These are phyloP conservation scores for Clonostachys rhizophaga DNA, from an alignment of 2,329 filamentous ascomycete genomes.

Conservation along the genomic window DNA sequence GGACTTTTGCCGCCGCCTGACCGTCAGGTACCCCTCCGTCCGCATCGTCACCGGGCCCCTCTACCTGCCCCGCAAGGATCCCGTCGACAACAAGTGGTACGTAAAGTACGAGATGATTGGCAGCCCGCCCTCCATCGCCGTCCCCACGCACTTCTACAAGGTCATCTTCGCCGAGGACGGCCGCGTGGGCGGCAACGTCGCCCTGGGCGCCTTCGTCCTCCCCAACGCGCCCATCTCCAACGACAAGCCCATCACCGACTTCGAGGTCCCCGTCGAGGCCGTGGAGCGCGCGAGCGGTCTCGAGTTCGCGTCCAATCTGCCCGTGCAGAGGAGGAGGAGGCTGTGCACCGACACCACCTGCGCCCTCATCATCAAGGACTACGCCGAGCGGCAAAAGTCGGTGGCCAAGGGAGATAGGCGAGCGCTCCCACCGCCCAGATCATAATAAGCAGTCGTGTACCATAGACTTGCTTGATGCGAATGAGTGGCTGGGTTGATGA, in stretches of 20 bases:
- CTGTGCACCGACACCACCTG: slow-evolving; percentile 87
- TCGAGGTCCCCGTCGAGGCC: slow-evolving; percentile 90
- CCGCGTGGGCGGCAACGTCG: slow-evolving; percentile 64
- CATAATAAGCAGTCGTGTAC: slow-evolving; percentile 14
- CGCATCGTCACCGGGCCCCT: slow-evolving; percentile 90
- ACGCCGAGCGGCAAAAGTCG: slow-evolving; percentile 55
- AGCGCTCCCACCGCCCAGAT: slow-evolving; percentile 28
- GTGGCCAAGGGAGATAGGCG: slow-evolving; percentile 35
- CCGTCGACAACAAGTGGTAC: slow-evolving; percentile 86
- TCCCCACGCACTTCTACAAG: slow-evolving; percentile 99
- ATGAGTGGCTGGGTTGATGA: too few species aligned
- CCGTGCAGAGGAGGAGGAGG: slow-evolving; percentile 65
- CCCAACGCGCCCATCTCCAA: slow-evolving; percentile 89
- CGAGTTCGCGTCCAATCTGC: slow-evolving; percentile 82
- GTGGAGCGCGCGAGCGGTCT: slow-evolving; percentile 89
- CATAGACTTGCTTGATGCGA: too few species aligned
- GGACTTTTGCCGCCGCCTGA: slow-evolving; percentile 88
- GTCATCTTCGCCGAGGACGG: slow-evolving; percentile 95
- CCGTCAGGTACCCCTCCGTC: slow-evolving; percentile 76
- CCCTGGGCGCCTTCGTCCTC: slow-evolving; percentile 89
- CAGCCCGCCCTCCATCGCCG: slow-evolving; percentile 85
- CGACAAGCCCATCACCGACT: slow-evolving; percentile 80
- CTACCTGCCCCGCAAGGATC: slow-evolving; percentile 82
- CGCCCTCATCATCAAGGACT: slow-evolving; percentile 79
- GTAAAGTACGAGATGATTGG: slow-evolving; percentile 96